phyloP scores from a whole-genome alignment of 2,329 filamentous ascomycete genomes.

The Penicillium sp. region DNA sequence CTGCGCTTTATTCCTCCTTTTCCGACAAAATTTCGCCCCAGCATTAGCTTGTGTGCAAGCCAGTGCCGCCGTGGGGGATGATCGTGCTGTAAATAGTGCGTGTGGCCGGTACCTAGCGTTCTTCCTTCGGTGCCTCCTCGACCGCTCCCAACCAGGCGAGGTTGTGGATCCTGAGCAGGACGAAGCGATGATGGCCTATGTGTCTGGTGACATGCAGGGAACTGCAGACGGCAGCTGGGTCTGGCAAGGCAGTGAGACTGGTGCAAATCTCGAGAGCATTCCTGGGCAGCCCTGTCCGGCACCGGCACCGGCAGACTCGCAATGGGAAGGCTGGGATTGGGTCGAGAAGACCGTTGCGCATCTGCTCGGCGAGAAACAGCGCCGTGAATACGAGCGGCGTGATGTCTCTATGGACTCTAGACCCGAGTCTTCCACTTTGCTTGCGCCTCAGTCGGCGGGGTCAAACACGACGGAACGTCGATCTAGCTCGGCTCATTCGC shows the following conservation, averaged over 20 bases:
- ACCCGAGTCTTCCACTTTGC: conserved; percentile 21
- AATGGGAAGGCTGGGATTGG: conserved; percentile 81
- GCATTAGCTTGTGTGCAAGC: conserved; percentile 75
- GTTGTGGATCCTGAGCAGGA: conserved; percentile 61
- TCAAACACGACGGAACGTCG: conserved; percentile 32
- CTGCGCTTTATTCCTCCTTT: conserved; percentile 76
- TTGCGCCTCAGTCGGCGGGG: conserved; percentile 29
- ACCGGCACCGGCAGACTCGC: conserved; percentile 57
- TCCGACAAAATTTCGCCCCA: conserved; percentile 71
- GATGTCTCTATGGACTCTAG: conserved; percentile 26
- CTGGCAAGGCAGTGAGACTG: conserved; percentile 68
- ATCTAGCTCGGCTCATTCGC: conserved; percentile 41
- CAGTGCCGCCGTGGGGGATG: conserved; percentile 69
- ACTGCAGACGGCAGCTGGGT: conserved; percentile 79
- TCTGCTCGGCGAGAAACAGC: conserved; percentile 55
- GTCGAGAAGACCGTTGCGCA: conserved; percentile 67
- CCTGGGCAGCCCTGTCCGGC: conserved; percentile 13
- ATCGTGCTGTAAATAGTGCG: conserved; percentile 71
- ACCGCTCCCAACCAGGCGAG: conserved; percentile 54
- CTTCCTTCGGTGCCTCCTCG: conserved; percentile 71
- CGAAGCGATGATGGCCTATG: conserved; percentile 86
- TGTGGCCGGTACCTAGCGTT: conserved; percentile 83
- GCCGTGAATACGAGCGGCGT: conserved; percentile 15
- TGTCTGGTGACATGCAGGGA: conserved; percentile 83
- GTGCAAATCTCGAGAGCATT: conserved; percentile 39